Evolutionary conservation across 345 rosid species (phyloP).

Genomic region (Eucalyptus sp.): DNA sequence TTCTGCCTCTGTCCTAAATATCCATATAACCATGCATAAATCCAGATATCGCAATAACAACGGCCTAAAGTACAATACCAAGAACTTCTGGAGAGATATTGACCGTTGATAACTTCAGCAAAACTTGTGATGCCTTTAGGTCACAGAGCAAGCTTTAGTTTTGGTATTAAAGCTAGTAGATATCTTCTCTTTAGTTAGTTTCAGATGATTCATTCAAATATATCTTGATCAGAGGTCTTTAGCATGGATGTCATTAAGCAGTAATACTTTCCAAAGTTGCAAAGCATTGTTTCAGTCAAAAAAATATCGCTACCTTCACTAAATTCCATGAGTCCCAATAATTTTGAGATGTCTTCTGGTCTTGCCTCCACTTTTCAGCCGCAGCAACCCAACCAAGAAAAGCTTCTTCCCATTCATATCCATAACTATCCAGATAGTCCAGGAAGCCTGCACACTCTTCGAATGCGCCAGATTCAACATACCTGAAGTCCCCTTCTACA

Average conservation of each 20-base stretch:
- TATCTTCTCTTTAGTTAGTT: background rate
- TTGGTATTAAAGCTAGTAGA: background rate
- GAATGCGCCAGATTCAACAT: constrained; percentile 61
- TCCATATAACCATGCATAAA: background rate
- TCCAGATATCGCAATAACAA: background rate
- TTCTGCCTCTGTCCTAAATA: constrained; percentile 97
- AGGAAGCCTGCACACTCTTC: constrained; percentile 72
- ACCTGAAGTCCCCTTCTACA: constrained; percentile 89
- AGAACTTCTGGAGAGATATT: background rate
- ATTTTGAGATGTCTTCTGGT: constrained; percentile 30
- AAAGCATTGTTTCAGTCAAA: background rate
- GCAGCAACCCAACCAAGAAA: constrained; percentile 51
- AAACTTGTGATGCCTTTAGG: background rate
- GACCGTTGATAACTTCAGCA: background rate
- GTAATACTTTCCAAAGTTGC: background rate
- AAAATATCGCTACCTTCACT: constrained; percentile 53
- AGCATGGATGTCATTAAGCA: background rate
- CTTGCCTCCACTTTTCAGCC: constrained; percentile 34
- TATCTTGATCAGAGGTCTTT: background rate
- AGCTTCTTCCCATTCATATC: constrained; percentile 61
- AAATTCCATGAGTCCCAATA: constrained; percentile 72
- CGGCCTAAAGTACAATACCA: background rate
- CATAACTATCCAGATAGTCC: constrained; percentile 41
- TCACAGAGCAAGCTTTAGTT: background rate
- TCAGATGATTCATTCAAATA: background rate